Evolutionary conservation across 352 stramenopile genomes (phyloP).

Genomic region (Globisporangium alternatum): DNA sequence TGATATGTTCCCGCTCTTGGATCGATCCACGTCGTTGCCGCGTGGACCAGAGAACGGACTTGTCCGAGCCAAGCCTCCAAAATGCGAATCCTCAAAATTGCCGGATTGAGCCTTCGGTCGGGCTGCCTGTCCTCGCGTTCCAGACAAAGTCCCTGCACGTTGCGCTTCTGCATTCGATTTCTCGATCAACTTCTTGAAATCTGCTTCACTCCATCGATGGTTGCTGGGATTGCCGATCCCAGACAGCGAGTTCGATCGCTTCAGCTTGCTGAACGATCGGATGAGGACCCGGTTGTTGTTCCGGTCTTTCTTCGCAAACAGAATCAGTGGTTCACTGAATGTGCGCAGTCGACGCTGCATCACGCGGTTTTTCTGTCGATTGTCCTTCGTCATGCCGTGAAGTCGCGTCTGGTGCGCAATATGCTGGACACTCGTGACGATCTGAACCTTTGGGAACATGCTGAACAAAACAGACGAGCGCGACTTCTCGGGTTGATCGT

Average conservation of each 20-base stretch:
- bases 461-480: constrained; percentile 58
- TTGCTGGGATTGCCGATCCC: constrained; percentile 68
- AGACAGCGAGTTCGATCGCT: constrained; percentile 64
- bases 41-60: constrained; percentile 40
- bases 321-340: constrained; percentile 57
- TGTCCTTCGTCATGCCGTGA: constrained; percentile 42
- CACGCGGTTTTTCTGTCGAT: constrained; percentile 31
- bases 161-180: constrained; percentile 57
- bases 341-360: constrained; percentile 34
- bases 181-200: constrained; percentile 73
- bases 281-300: constrained; percentile 25
- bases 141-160: constrained; percentile 36
- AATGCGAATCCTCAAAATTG: constrained; percentile 58
- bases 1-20: constrained; percentile 16
- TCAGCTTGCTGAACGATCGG: constrained; percentile 45
- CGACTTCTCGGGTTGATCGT: constrained; percentile 52
- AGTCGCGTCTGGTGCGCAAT: constrained; percentile 68
- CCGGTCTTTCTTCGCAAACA: constrained; percentile 31
- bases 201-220: constrained; percentile 64
- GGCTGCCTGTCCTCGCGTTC: constrained; percentile 21
- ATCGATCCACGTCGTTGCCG: constrained; percentile 4
- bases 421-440: constrained; percentile 77
- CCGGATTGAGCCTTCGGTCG: constrained; percentile 58
- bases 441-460: constrained; percentile 87
- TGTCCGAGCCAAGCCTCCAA: constrained; percentile 41